Conservation (phyloP, 2,329 filamentous ascomycete species). For the Chaetomiaceae sp. region DNA sequence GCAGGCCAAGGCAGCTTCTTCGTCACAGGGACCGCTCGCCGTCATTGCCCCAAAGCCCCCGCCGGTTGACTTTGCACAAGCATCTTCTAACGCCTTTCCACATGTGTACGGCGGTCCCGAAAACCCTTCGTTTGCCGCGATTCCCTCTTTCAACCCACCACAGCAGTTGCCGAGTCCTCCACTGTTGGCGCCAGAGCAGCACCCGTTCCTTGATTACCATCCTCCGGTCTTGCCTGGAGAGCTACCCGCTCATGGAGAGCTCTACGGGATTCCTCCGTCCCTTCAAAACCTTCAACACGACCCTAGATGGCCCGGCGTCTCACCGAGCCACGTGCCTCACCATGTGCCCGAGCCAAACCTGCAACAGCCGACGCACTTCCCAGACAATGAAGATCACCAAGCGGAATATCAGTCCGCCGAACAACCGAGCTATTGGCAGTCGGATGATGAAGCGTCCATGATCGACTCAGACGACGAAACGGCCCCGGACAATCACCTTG, state of each 20-base stretch:
- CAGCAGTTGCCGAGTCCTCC: slow-evolving; percentile 14
- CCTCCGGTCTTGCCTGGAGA: neutral
- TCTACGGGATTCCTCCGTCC: neutral
- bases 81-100: slow-evolving; percentile 26
- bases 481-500: slow-evolving; percentile 34
- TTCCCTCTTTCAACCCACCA: slow-evolving; percentile 16
- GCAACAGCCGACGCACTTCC: neutral
- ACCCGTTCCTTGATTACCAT: neutral
- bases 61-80: slow-evolving; percentile 30
- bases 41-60: slow-evolving; percentile 50
- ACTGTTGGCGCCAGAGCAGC: neutral
- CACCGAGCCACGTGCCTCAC: neutral
- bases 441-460: slow-evolving; percentile 58
- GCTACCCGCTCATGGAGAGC: neutral
- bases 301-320: neutral
- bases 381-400: neutral
- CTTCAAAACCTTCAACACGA: neutral
- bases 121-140: slow-evolving; percentile 18
- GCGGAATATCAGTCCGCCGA: neutral
- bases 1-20: slow-evolving; percentile 34
- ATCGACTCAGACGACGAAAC: slow-evolving; percentile 55
- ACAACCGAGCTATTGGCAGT: slow-evolving; percentile 41
- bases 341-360: neutral
- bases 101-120: slow-evolving; percentile 29
- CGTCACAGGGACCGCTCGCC: slow-evolving; percentile 34